Conservation (phyloP, 2,329 filamentous ascomycete genomes). For the Neophaeococcomyces aloes region DNA sequence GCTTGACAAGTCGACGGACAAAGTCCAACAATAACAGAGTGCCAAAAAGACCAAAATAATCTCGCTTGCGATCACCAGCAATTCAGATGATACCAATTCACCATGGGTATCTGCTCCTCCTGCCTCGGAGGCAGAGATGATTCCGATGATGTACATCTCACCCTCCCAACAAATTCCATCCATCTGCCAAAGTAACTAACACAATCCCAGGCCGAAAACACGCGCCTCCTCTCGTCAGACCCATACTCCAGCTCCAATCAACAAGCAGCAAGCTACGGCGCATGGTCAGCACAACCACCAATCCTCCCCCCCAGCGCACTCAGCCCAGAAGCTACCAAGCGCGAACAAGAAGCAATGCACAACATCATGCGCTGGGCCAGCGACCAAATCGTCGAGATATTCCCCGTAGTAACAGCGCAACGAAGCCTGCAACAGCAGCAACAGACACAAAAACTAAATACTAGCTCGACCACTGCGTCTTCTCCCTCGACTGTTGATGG, state of each 20-base stretch:
- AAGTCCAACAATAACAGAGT: too few relatives aligned
- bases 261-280: constrained; percentile 16
- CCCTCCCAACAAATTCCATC: too few relatives aligned
- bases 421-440: constrained; percentile 10
- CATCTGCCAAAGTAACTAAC: too few relatives aligned
- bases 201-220: constrained; percentile 19
- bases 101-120: constrained; percentile 22
- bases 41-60: too few relatives aligned
- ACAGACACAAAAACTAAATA: constrained; percentile 10
- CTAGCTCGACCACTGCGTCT: too few relatives aligned
- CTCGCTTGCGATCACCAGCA: neutral
- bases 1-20: neutral
- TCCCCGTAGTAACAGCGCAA: constrained; percentile 12
- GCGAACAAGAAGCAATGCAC: constrained; percentile 21
- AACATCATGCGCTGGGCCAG: constrained; percentile 21
- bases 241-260: constrained; percentile 9
- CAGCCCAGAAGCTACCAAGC: constrained; percentile 19
- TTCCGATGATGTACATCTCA: constrained; percentile 14
- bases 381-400: constrained; percentile 23
- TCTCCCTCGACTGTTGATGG: too few relatives aligned
- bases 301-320: constrained; percentile 12
- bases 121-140: constrained; percentile 17
- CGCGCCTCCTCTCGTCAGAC: constrained; percentile 21
- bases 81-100: neutral
- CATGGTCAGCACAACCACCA: constrained; percentile 15